These are phyloP conservation scores for Daldinia loculata DNA, from an alignment of 495 filamentous ascomycete species.

Conservation along the genomic window DNA sequence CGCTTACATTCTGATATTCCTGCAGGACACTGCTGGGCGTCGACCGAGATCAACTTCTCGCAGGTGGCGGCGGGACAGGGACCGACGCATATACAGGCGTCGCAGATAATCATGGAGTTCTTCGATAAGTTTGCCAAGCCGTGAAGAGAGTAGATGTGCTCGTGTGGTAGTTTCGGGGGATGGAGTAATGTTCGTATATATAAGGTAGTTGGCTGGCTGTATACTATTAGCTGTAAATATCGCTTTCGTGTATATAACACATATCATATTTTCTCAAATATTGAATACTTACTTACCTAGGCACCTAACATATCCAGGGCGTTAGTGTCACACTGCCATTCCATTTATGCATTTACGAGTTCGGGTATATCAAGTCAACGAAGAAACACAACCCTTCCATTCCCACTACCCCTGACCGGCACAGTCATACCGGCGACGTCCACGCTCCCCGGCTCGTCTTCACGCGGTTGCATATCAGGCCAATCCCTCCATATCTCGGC, in stretches of 20 bases:
- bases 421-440: constrained; percentile 31
- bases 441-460: constrained; percentile 25
- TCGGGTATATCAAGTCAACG: neutral
- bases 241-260: neutral
- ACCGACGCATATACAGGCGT: constrained; percentile 47
- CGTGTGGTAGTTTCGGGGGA: neutral
- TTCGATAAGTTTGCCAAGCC: constrained; percentile 46
- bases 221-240: constrained; percentile 21
- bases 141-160: constrained; percentile 7
- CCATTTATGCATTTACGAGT: neutral
- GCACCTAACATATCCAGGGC: no score
- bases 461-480: constrained; percentile 41
- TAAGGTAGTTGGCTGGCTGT: constrained; percentile 5
- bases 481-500: constrained; percentile 66
- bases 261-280: neutral
- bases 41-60: constrained; percentile 49
- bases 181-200: constrained; percentile 2
- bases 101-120: constrained; percentile 46
- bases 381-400: constrained; percentile 50
- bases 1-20: constrained; percentile 14
- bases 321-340: no score
- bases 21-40: constrained; percentile 48
- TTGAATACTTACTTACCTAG: neutral
- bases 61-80: constrained; percentile 43
- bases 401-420: constrained; percentile 45